Percentiles rank a stretch among this genome's conserved stretches.
phyloP scores from a whole-genome alignment of 129 eudicot species.

The Deinandra increscens region DNA sequence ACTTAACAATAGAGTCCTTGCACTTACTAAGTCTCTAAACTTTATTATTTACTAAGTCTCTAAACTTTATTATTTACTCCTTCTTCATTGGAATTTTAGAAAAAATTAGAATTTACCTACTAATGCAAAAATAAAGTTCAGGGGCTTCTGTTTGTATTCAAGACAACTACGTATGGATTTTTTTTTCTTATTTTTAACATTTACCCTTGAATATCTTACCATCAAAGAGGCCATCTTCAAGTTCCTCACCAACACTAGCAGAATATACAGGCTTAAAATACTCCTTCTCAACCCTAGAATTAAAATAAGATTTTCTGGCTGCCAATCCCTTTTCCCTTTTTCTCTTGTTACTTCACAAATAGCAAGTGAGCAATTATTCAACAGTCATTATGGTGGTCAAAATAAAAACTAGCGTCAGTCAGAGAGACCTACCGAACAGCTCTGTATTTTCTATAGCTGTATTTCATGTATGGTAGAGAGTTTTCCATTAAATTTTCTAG shows the following conservation, averaged over 20 bases:
- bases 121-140: background rate
- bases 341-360: conserved; percentile 52
- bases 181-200: background rate
- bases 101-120: background rate
- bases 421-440: conserved; percentile 62
- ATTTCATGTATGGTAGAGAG: conserved; percentile 74
- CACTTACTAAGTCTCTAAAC: background rate
- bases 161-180: background rate
- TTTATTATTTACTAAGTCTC: background rate
- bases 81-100: background rate
- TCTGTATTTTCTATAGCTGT: conserved; percentile 70
- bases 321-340: conserved; percentile 55
- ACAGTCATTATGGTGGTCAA: background rate
- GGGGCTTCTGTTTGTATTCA: background rate
- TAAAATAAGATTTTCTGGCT: conserved; percentile 44
- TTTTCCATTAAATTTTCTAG: conserved; percentile 79
- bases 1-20: background rate
- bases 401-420: background rate
- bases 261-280: conserved; percentile 77
- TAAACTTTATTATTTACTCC: background rate
- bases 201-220: conserved; percentile 46
- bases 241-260: conserved; percentile 85
- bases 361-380: conserved; percentile 9
- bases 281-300: conserved; percentile 85
- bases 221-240: conserved; percentile 98